A percentile compares a stretch with the other conserved stretches of the same genome.
Conservation (phyloP, 257 asterid species). For the Dorcoceras hygrometricum region DNA sequence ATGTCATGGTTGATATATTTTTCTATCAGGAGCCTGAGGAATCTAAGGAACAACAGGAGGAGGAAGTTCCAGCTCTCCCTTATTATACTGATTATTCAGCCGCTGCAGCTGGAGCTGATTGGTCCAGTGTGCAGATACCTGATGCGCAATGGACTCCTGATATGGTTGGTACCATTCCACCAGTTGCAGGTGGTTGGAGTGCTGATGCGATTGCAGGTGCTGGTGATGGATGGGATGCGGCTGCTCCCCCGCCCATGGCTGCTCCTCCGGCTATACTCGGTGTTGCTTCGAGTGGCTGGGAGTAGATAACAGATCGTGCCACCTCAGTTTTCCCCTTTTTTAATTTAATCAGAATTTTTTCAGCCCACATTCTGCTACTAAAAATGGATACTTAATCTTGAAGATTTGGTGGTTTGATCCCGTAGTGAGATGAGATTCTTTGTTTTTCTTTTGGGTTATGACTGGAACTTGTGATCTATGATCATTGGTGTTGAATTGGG, state of each 20-base stretch:
- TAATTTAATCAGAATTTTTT: background rate
- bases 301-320: conserved; percentile 7
- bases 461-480: too few species aligned
- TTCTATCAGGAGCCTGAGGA: conserved; percentile 46
- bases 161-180: conserved; percentile 19
- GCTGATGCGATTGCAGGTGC: conserved; percentile 31
- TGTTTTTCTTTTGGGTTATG: too few species aligned
- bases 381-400: background rate
- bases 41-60: conserved; percentile 42
- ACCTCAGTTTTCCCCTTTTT: background rate
- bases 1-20: conserved; percentile 46
- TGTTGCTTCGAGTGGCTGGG: conserved; percentile 40
- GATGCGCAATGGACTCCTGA: conserved; percentile 44
- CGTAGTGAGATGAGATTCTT: background rate
- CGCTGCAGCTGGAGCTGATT: conserved; percentile 36
- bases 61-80: conserved; percentile 35
- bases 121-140: conserved; percentile 45
- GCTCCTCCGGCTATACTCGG: conserved; percentile 33
- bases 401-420: background rate
- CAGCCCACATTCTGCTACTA: background rate
- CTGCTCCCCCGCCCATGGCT: conserved; percentile 44
- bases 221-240: conserved; percentile 53
- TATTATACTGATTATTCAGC: conserved; percentile 38
- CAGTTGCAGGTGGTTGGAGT: conserved; percentile 34
- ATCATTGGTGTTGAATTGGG: too few species aligned